phyloP scores from a whole-genome alignment of 345 rosid genomes.

The Acer negundo region DNA sequence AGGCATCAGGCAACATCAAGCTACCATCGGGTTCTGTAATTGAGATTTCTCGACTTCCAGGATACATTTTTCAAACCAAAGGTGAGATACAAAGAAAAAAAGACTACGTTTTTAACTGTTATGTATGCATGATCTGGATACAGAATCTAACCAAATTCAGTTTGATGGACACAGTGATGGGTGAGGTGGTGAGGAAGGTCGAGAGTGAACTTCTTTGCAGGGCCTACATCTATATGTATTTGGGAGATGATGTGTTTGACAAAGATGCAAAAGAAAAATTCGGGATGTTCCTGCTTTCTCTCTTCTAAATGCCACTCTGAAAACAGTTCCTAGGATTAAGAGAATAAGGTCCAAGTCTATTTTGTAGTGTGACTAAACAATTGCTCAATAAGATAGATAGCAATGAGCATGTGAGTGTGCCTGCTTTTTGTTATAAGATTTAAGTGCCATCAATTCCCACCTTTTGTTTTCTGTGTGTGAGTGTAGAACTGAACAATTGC shows the following conservation, averaged over 20 bases:
- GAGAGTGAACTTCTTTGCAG: constrained; percentile 59
- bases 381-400: constrained; percentile 19
- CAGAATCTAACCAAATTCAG: constrained; percentile 3
- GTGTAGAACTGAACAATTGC: neutral
- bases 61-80: constrained; percentile 38
- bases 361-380: neutral
- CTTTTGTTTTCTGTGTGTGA: neutral
- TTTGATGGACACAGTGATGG: constrained; percentile 39
- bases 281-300: constrained; percentile 49
- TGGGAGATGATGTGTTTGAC: constrained; percentile 51
- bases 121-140: neutral
- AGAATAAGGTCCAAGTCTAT: constrained; percentile 22
- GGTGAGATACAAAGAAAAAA: constrained; percentile 23
- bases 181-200: constrained; percentile 42
- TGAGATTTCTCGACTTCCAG: constrained; percentile 49
- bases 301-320: constrained; percentile 27
- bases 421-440: constrained; percentile 5
- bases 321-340: constrained; percentile 7
- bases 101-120: neutral
- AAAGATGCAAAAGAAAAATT: constrained; percentile 50
- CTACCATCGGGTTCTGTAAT: constrained; percentile 47
- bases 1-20: constrained; percentile 44
- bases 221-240: constrained; percentile 47
- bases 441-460: constrained; percentile 12
- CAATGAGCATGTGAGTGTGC: constrained; percentile 16